phyloP scores from a whole-genome alignment of 495 filamentous ascomycete species.

The Melanomma pulvis-pyrius region DNA sequence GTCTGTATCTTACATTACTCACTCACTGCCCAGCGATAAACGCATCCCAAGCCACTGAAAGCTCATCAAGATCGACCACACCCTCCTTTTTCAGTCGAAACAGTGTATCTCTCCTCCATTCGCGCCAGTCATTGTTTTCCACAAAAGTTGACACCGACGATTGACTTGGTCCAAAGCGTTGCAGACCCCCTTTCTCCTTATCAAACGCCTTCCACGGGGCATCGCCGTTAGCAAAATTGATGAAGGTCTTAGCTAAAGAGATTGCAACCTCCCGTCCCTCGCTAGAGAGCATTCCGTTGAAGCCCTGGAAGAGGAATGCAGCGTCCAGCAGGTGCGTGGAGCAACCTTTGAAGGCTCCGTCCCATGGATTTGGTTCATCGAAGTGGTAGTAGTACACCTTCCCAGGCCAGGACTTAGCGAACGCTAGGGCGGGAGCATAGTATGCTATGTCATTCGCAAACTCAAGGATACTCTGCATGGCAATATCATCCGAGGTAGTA shows the following conservation, averaged over 20 bases:
- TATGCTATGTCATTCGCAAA: slow-evolving; percentile 50
- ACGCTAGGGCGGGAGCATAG: slow-evolving; percentile 46
- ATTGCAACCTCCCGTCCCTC: slow-evolving; percentile 41
- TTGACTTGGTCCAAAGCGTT: slow-evolving; percentile 13
- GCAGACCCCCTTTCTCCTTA: slow-evolving; percentile 10
- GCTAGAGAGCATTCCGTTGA: slow-evolving; percentile 44
- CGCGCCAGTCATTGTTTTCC: slow-evolving; percentile 10
- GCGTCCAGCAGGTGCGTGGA: slow-evolving; percentile 53
- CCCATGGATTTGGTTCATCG: slow-evolving; percentile 55
- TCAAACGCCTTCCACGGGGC: slow-evolving; percentile 46
- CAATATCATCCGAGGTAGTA: slow-evolving; percentile 43
- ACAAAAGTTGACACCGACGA: slow-evolving; percentile 3
- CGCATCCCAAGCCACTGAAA: slow-evolving; percentile 24
- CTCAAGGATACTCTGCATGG: slow-evolving; percentile 43
- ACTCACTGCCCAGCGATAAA: slow-evolving; percentile 10
- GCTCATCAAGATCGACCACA: slow-evolving; percentile 30
- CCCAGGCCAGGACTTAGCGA: slow-evolving; percentile 46
- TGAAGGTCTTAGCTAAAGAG: slow-evolving; percentile 50
- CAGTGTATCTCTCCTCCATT: slow-evolving; percentile 27
- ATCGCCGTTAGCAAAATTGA: slow-evolving; percentile 51
- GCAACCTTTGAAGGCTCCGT: slow-evolving; percentile 50
- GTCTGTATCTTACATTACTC: background rate
- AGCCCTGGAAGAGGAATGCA: slow-evolving; percentile 55
- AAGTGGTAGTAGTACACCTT: slow-evolving; percentile 54
- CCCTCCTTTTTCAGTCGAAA: slow-evolving; percentile 30